Percentiles rank a stretch among this genome's conserved stretches.
These are phyloP conservation scores for Backusella liffmaniae DNA, from an alignment of 192 early-diverging fungal genomes.

Conservation along the genomic window DNA sequence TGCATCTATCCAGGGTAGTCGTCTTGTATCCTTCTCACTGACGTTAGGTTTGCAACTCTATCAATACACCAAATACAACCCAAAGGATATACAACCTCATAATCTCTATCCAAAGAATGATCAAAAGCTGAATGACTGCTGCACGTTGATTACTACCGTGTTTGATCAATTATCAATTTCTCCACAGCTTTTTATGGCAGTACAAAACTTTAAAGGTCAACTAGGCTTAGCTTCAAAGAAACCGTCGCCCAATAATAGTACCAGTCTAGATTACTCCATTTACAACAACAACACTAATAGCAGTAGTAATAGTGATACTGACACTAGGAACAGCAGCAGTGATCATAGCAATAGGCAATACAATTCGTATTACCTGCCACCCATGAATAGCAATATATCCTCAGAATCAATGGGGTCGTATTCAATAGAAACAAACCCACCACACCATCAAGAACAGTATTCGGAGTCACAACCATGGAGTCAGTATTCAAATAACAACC, in stretches of 20 bases:
- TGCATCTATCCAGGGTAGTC: conserved; percentile 1
- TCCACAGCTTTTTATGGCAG: neutral
- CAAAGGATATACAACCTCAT: neutral
- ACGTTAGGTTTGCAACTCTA: neutral
- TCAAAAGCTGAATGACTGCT: neutral
- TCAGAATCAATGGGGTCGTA: neutral
- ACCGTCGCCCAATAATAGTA: neutral
- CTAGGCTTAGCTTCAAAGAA: neutral
- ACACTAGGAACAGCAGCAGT: neutral
- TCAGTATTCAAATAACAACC: neutral
- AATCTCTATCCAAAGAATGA: neutral
- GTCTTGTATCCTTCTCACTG: neutral
- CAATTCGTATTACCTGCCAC: neutral
- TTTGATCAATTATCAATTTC: conserved; percentile 10
- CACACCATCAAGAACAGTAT: neutral
- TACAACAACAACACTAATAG: neutral
- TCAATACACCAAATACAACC: neutral
- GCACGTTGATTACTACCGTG: neutral
- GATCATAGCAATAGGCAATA: neutral
- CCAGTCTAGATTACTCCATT: neutral
- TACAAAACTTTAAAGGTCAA: neutral
- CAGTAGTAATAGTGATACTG: no score
- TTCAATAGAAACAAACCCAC: neutral
- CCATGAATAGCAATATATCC: neutral
- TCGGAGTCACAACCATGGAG: neutral